Base-by-base conservation (phyloP, 2,329 filamentous ascomycete genomes). In the Colletotrichum theobromicola region DNA sequence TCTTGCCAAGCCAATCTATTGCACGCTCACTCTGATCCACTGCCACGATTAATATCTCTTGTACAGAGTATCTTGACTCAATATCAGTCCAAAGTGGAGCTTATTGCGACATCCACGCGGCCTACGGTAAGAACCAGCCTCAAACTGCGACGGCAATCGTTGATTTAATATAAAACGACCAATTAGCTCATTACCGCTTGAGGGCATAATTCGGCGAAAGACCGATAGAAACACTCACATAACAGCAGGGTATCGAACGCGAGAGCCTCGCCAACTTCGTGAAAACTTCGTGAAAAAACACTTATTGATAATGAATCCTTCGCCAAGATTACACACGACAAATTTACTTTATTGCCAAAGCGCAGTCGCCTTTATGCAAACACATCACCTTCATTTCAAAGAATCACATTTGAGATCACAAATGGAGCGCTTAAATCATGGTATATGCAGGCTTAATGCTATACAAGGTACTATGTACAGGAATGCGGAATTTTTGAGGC, bases 361-460 rank as follows among this genome's bases (percentile, higher is more conserved):
- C 6, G 1, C 4, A 13, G 1, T 13, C 10, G 0, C 1, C 0
- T 2, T 13, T 2, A 21, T 13, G n/a, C 30, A 34, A 34, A 60
- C 28, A 12, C 3, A 7, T 21, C 18, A 24, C 2, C 1, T 9
- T 12, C 26, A 35, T 2, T 15, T 69, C 57, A 21, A 28, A 9
- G 0, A 18, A 10, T 30, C 4, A 32, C 13, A 7, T 21, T 10
- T 21, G 34, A 13, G 28, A 34, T 42, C 64, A 58, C 15, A 10
- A 37, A 21, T 57, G 30, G 24, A 35, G 53, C 5, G 30, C 26
- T 72, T 13, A 50, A 62, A 58, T 50, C 53, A 67, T 65, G 55
- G 55, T 75, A 75, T 75, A 75, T 72, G 68, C 62, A 72, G 68
- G 72, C 72, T 72, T 67, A 75, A 63, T 75, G 68, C 62, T 60